These are phyloP conservation scores for Tagetes patula DNA, from an alignment of 129 eudicot species.

Conservation along the genomic window DNA sequence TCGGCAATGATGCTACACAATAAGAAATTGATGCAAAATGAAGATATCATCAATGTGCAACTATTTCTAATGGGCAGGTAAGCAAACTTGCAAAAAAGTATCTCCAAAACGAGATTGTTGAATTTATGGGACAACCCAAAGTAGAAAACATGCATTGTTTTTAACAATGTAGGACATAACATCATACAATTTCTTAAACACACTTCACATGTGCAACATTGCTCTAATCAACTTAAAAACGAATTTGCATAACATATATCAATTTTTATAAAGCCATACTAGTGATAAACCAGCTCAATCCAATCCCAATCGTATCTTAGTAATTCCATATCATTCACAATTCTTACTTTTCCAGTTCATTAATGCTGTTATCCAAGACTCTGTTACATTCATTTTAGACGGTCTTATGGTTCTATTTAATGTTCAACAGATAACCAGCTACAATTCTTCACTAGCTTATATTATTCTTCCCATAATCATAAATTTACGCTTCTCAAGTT, in stretches of 20 bases:
- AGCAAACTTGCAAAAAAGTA: background rate
- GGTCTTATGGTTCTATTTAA: background rate
- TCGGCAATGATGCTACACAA: constrained; percentile 92
- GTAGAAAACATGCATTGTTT: background rate
- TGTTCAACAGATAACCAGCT: background rate
- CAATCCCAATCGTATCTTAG: background rate
- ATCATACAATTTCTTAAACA: background rate
- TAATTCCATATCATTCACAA: background rate
- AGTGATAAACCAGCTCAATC: constrained; percentile 1
- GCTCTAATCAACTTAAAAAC: background rate
- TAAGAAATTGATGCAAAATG: constrained; percentile 18
- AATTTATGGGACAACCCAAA: background rate
- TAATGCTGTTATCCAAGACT: background rate
- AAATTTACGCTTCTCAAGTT: background rate
- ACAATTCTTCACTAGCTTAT: background rate
- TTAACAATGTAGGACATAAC: background rate
- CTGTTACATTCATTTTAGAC: background rate
- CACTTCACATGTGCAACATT: background rate
- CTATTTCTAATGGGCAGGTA: background rate
- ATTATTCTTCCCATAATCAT: background rate
- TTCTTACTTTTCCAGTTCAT: background rate
- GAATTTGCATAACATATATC: background rate
- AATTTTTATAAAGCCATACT: background rate
- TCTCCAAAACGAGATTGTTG: background rate
- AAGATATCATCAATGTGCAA: constrained; percentile 10